Base-by-base conservation (phyloP, 1,284 basidiomycete genomes). In the Trichosporon sp. region DNA sequence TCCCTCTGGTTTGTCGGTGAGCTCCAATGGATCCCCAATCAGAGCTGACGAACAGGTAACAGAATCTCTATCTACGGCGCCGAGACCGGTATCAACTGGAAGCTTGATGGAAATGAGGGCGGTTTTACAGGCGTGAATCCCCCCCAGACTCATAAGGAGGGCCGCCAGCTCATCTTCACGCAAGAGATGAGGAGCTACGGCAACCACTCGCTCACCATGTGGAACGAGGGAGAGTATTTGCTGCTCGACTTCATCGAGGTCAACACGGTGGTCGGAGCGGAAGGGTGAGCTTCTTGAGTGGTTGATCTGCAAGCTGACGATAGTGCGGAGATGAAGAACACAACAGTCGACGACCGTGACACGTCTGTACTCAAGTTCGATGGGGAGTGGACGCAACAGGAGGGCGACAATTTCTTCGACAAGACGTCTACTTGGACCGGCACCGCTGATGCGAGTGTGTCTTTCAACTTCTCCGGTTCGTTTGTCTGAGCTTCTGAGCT, bases 351-450 rank as follows among this genome's bases (percentile, higher is more conserved):
- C 62, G 73, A 80, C 62, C 61, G 71, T n/a, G 58, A 59, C 33
- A 16, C 66, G 19, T 60, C 59, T 13, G 67, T 79, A 58, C 49
- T 54, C 49, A 69, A 69, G 29, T 82, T 76, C 69, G 69, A 63
- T 3, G 80, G 78, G 8, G 46, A 62, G 3, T 81, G 80, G 80
- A 74, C 76, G 3, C 73, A 73, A 65, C 73, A 82, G 67, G 66
- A 72, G 27, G 70, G 75, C 21, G 62, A 71, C 37, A 58, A 75
- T 59, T 76, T 80, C 69, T 71, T 66, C 64, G 69, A 75, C 54
- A 67, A 74, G 44, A 71, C 76, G 13, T 74, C 74, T 32, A 73
- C 70, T 14, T 78, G 78, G 63, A 78, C 78, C 11, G 58, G 69
- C 52, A 72, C 72, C 5, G 65, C 73, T 3, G 68, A 69, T 36